phyloP scores from a whole-genome alignment of 2,329 filamentous ascomycete species.

The Fusarium concolor region DNA sequence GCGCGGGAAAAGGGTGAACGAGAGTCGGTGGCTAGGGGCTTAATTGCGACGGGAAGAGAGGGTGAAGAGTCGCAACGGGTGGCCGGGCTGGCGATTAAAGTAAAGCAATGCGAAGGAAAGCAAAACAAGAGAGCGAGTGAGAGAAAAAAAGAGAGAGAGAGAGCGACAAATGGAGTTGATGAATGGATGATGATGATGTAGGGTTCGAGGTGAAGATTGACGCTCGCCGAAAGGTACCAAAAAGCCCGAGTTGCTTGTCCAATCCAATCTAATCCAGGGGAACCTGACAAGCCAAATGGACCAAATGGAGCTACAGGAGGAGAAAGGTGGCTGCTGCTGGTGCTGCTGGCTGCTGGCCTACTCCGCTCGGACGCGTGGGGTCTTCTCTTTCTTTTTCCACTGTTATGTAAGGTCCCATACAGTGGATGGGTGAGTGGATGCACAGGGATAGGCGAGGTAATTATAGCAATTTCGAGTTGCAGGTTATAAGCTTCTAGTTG shows the following conservation, averaged over 20 bases:
- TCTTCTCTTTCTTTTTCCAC: slow-evolving; percentile 25
- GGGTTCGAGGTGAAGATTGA: slow-evolving; percentile 27
- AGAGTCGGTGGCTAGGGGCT: slow-evolving; percentile 31
- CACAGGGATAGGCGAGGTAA: slow-evolving; percentile 10
- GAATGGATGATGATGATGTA: slow-evolving; percentile 36
- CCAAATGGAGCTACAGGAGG: slow-evolving; percentile 31
- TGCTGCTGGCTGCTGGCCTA: slow-evolving; percentile 12
- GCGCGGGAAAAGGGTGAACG: slow-evolving; percentile 32
- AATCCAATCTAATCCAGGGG: slow-evolving; percentile 43
- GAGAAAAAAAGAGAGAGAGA: slow-evolving; percentile 15
- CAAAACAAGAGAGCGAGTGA: slow-evolving; percentile 20
- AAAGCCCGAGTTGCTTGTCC: slow-evolving; percentile 33
- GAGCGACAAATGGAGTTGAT: slow-evolving; percentile 16
- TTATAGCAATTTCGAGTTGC: not conserved
- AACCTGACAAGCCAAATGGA: slow-evolving; percentile 29
- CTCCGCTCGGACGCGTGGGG: slow-evolving; percentile 46
- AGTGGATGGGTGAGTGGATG: slow-evolving; percentile 1
- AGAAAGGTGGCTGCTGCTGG: slow-evolving; percentile 38
- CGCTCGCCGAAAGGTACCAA: slow-evolving; percentile 35
- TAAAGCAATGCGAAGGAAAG: slow-evolving; percentile 17
- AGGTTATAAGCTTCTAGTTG: no score
- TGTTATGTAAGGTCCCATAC: not conserved
- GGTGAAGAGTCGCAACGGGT: slow-evolving; percentile 11
- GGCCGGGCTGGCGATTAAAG: slow-evolving; percentile 34
- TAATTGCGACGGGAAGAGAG: slow-evolving; percentile 20